Evolutionary conservation across 2,329 filamentous ascomycete species (phyloP).

Genomic region (Phialemonium atrogriseum): DNA sequence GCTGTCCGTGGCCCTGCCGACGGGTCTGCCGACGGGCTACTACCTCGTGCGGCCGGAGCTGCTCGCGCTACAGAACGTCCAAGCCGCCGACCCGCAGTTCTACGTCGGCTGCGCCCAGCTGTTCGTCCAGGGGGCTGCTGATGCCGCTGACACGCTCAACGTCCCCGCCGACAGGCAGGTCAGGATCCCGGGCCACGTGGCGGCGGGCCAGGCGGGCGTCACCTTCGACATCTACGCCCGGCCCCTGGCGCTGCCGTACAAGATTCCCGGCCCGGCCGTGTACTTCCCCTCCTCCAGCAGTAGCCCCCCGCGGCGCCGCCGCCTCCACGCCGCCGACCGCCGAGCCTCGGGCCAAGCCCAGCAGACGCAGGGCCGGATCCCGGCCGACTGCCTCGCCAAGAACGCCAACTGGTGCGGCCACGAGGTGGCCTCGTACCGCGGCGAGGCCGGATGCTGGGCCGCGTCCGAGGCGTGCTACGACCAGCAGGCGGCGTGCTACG

Average conservation of each 20-base stretch:
- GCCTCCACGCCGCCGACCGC: slow-evolving; percentile 7
- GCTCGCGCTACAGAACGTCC: slow-evolving; percentile 57
- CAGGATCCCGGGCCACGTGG: slow-evolving; percentile 59
- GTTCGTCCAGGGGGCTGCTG: slow-evolving; percentile 41
- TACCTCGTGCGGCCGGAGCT: slow-evolving; percentile 68
- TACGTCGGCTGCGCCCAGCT: slow-evolving; percentile 67
- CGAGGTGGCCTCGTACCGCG: slow-evolving; percentile 48
- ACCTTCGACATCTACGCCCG: slow-evolving; percentile 56
- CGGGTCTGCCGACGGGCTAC: slow-evolving; percentile 52
- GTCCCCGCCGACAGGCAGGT: slow-evolving; percentile 43
- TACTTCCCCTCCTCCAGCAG: slow-evolving; percentile 30
- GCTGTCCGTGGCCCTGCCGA: slow-evolving; percentile 53
- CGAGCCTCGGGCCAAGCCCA: slow-evolving; percentile 18
- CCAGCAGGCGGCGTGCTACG: slow-evolving; percentile 53
- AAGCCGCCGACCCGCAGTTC: slow-evolving; percentile 57
- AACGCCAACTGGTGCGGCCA: slow-evolving; percentile 68
- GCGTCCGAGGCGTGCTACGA: slow-evolving; percentile 46
- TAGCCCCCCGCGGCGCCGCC: slow-evolving; percentile 3
- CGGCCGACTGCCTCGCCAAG: slow-evolving; percentile 48
- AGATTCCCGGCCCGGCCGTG: slow-evolving; percentile 47
- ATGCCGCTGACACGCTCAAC: slow-evolving; percentile 32
- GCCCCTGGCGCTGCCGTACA: slow-evolving; percentile 44
- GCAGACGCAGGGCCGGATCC: slow-evolving; percentile 36
- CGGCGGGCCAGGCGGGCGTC: slow-evolving; percentile 43
- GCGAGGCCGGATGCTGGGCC: slow-evolving; percentile 52